Evolutionary conservation across 2,329 filamentous ascomycete species (phyloP), one percentile per base, ranked within the genome.

Genomic region (Eutypa lata): DNA sequence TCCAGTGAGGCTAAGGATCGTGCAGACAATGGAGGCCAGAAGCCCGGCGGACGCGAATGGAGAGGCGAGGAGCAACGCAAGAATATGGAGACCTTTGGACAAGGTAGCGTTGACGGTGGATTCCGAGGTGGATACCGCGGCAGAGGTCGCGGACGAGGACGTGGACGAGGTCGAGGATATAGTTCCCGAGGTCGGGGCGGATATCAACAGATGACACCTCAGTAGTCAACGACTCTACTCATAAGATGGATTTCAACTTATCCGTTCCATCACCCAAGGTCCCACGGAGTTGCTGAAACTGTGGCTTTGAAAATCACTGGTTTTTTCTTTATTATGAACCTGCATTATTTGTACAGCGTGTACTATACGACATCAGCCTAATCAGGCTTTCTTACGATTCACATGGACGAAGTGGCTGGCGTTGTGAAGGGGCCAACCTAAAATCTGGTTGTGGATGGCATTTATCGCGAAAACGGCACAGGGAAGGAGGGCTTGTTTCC

Each of bases 11-110:
- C 90, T 57, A 95, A 89, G 71, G 94, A 99, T 60, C 85, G 94
- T 43, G 86, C 90, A 49, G 90, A 93, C 56, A 86, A 86, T 38
- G 78, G 77, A 42, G 81, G 80, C 4, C 81, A 84, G 57, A 84
- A 85, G 68, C 79, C 84, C n/a, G 87, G 88, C 53, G 91, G 91
- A 31, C 85, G 89, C 47, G 91, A 96, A 69, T 95, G 94, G 85
- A 86, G 94, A 50, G 88, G 86, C 38, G 91, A 97, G 70, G 94
- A 97, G 70, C 90, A 96, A 69, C 91, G 88, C 70, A 91, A 91
- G 75, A 97, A 97, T 69, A 89, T 99, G 67, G 94, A 99, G 74
- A 99, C 94, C 0, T 99, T 99, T 62, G 94, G 94, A 8, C 92
- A 97, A 70, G 92, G 92, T 50, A 97, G 91, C 61, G 92, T 99